These are phyloP conservation scores for Cerioporus squamosus DNA, from an alignment of 1,284 basidiomycete species.

Conservation along the genomic window DNA sequence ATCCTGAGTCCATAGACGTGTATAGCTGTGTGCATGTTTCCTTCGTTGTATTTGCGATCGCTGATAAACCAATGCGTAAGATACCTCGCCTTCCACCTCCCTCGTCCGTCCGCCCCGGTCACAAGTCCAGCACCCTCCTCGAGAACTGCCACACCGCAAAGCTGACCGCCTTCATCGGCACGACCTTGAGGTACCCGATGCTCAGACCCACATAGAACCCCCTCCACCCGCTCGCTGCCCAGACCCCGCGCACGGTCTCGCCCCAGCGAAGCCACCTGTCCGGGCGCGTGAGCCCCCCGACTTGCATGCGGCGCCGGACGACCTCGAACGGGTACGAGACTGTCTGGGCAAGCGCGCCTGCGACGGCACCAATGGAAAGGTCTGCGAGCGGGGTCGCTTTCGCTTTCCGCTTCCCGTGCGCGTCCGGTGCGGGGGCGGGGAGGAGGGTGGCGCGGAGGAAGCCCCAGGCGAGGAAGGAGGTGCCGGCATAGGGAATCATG, in stretches of 20 bases:
- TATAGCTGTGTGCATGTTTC: too few species aligned
- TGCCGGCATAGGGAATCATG: slow-evolving; percentile 98
- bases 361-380: slow-evolving; percentile 87
- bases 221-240: slow-evolving; percentile 72
- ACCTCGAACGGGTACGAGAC: slow-evolving; percentile 97
- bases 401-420: slow-evolving; percentile 26
- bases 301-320: slow-evolving; percentile 93
- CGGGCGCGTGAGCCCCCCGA: slow-evolving; percentile 83
- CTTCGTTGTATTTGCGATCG: too few species aligned
- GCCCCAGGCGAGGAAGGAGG: slow-evolving; percentile 94
- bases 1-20: too few species aligned
- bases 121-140: slow-evolving; percentile 57
- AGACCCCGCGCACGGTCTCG: slow-evolving; percentile 79
- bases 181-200: slow-evolving; percentile 95
- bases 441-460: slow-evolving; percentile 74
- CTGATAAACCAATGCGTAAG: too few species aligned
- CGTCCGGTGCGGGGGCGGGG: slow-evolving; percentile 37
- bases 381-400: slow-evolving; percentile 54
- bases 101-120: not conserved
- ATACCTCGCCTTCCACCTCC: not conserved
- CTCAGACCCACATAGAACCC: slow-evolving; percentile 95
- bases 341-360: slow-evolving; percentile 90
- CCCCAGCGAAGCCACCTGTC: slow-evolving; percentile 81
- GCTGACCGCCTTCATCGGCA: slow-evolving; percentile 93
- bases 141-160: slow-evolving; percentile 79